phyloP scores from a whole-genome alignment of 108 stramenopile species.

The Nitzschia sp. region DNA sequence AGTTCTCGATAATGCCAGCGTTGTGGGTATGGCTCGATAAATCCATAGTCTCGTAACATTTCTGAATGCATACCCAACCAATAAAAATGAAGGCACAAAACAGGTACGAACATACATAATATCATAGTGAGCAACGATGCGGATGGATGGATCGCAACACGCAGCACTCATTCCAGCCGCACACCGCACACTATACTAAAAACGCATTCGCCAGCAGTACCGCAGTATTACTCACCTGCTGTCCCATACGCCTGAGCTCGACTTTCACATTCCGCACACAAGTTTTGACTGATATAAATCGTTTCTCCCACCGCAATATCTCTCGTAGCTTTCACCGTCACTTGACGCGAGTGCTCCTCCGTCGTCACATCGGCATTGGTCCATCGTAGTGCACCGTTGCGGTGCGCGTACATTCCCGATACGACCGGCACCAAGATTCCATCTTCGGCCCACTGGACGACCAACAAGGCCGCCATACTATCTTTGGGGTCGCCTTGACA shows the following conservation, averaged over 20 bases:
- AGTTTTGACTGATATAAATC: slow-evolving; percentile 59
- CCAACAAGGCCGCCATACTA: slow-evolving; percentile 46
- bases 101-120: not conserved
- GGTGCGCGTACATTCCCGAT: slow-evolving; percentile 51
- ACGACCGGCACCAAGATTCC: slow-evolving; percentile 48
- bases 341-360: slow-evolving; percentile 2
- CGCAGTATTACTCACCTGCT: slow-evolving; percentile 14
- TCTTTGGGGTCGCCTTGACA: slow-evolving; percentile 38
- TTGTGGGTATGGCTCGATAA: slow-evolving; percentile 56
- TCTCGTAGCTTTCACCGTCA: slow-evolving; percentile 21
- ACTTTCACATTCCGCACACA: slow-evolving; percentile 46
- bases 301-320: slow-evolving; percentile 29
- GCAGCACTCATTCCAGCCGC: too few relatives aligned
- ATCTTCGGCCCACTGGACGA: slow-evolving; percentile 45
- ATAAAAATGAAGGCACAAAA: too few relatives aligned
- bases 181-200: too few relatives aligned
- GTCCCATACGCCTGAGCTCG: slow-evolving; percentile 46
- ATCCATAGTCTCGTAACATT: slow-evolving; percentile 60
- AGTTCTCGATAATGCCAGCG: slow-evolving; percentile 45
- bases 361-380: slow-evolving; percentile 6
- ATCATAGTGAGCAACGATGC: not conserved
- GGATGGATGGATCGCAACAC: too few relatives aligned
- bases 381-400: slow-evolving; percentile 49
- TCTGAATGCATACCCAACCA: too few relatives aligned
- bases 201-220: too few relatives aligned